phyloP scores from a whole-genome alignment of 805 yeast genomes.

The Nakazawaea ernobii region DNA sequence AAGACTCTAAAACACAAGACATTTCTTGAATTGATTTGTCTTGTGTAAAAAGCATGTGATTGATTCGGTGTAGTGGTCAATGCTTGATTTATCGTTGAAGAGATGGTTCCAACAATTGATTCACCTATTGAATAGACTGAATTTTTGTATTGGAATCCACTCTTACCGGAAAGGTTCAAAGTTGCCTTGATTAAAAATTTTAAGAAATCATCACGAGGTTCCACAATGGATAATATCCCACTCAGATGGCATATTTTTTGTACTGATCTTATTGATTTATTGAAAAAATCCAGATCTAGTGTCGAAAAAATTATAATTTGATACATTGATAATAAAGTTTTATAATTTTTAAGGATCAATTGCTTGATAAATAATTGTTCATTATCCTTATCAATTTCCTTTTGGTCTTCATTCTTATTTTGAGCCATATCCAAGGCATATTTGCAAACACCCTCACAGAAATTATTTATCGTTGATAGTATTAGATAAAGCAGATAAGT shows the following conservation, averaged over 20 bases:
- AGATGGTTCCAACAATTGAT: constrained; percentile 45
- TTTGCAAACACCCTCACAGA: constrained; percentile 66
- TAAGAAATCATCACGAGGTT: constrained; percentile 54
- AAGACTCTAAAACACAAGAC: constrained; percentile 74
- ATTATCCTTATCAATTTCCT: background rate
- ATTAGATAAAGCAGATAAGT: constrained; percentile 59
- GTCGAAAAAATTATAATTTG: constrained; percentile 55
- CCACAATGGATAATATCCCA: constrained; percentile 59
- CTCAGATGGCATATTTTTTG: constrained; percentile 81
- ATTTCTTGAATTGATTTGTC: constrained; percentile 59
- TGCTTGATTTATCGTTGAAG: constrained; percentile 34
- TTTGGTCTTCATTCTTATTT: background rate
- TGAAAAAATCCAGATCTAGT: constrained; percentile 67
- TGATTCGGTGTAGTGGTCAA: constrained; percentile 13
- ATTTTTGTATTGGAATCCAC: constrained; percentile 24
- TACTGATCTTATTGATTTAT: constrained; percentile 59
- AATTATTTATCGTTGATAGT: constrained; percentile 41
- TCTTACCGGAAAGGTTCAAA: constrained; percentile 31
- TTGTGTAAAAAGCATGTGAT: constrained; percentile 24
- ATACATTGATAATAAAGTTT: constrained; percentile 36
- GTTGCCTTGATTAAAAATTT: constrained; percentile 40
- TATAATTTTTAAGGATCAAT: constrained; percentile 31
- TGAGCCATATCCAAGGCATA: constrained; percentile 38
- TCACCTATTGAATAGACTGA: constrained; percentile 39
- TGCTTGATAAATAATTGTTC: constrained; percentile 14